phyloP scores from a whole-genome alignment of 805 yeast species.

The Cyberlindnera lachancei region DNA sequence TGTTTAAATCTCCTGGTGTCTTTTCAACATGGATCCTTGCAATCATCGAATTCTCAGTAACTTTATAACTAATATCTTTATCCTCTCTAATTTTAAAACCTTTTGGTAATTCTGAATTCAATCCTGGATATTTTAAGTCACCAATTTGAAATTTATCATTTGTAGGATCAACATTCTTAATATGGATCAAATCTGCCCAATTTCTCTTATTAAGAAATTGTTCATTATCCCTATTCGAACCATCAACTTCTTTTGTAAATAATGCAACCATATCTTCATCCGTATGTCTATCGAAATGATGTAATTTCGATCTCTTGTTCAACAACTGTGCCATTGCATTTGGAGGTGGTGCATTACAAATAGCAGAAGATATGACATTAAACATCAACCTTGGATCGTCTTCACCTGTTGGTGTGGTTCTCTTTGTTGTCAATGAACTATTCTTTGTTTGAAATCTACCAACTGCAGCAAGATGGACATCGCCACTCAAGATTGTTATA shows the following conservation, averaged over 20 bases:
- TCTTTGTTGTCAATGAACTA: constrained; percentile 34
- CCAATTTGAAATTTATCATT: constrained; percentile 22
- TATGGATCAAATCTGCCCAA: constrained; percentile 62
- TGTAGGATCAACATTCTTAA: constrained; percentile 27
- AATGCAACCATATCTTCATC: constrained; percentile 80
- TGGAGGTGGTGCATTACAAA: constrained; percentile 90
- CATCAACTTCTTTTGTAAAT: constrained; percentile 55
- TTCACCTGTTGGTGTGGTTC: too few species aligned
- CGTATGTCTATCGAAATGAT: constrained; percentile 55
- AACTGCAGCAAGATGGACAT: constrained; percentile 83
- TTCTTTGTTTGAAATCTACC: constrained; percentile 67
- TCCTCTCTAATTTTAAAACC: constrained; percentile 20
- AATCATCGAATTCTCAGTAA: constrained; percentile 49
- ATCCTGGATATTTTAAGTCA: constrained; percentile 35
- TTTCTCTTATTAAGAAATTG: constrained; percentile 61
- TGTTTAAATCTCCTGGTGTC: constrained; percentile 38
- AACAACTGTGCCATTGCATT: constrained; percentile 72
- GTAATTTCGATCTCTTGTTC: constrained; percentile 55
- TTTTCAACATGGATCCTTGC: constrained; percentile 71
- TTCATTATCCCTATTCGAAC: constrained; percentile 37
- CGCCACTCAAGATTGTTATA: constrained; percentile 83
- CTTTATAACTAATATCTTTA: constrained; percentile 42
- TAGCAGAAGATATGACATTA: constrained; percentile 85
- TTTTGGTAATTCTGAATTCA: constrained; percentile 19
- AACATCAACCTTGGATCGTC: constrained; percentile 69